Percentiles rank a stretch among this genome's conserved stretches.
Conservation (phyloP, 2,329 filamentous ascomycete genomes). For the Chaetomiaceae sp. region DNA sequence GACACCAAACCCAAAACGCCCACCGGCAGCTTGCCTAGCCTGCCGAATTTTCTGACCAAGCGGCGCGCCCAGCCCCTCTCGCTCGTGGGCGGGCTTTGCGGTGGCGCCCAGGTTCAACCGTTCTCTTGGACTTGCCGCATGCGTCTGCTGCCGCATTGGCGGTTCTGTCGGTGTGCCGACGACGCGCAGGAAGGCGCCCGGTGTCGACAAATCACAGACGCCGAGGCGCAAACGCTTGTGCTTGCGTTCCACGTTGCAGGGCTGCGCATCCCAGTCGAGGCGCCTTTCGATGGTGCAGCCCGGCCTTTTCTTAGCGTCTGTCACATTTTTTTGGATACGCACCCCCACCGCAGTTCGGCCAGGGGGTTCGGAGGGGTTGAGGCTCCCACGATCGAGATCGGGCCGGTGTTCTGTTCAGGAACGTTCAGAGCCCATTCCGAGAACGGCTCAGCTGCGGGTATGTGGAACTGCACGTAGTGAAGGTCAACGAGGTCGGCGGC, state of each 20-base stretch:
- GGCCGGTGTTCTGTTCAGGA: no score
- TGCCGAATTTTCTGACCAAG: background rate
- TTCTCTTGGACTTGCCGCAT: slow-evolving; percentile 8
- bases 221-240: background rate
- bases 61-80: background rate
- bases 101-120: slow-evolving; percentile 2
- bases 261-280: background rate
- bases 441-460: no score
- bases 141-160: slow-evolving; percentile 1
- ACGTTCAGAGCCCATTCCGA: no score
- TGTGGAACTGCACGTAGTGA: no score
- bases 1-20: slow-evolving; percentile 4
- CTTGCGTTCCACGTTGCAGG: background rate
- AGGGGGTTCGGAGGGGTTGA: background rate
- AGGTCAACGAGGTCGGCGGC: no score
- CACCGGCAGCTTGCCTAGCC: slow-evolving; percentile 7
- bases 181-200: background rate
- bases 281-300: background rate
- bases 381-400: background rate
- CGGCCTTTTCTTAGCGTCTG: background rate
- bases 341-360: no score
- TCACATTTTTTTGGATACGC: no score
- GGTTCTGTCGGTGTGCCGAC: background rate
- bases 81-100: background rate
- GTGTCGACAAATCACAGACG: background rate